Evolutionary conservation across 345 rosid species (phyloP).

Genomic region (Populus euphratica): DNA sequence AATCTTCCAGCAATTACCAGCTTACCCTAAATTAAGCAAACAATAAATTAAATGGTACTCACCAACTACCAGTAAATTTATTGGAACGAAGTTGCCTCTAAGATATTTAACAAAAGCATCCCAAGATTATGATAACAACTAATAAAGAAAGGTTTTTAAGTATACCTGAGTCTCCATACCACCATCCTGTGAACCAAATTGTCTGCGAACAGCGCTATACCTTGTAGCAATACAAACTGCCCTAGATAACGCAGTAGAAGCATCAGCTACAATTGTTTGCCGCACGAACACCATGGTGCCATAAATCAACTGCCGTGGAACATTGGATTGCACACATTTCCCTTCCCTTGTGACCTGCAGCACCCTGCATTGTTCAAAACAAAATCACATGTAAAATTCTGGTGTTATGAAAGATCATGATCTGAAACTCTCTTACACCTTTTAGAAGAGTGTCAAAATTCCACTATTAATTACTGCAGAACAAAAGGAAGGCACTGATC

Average conservation of each 20-base stretch:
- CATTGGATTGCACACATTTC: slow-evolving; percentile 66
- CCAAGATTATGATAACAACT: not conserved
- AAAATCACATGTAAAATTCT: not conserved
- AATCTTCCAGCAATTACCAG: not conserved
- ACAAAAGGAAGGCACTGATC: not conserved
- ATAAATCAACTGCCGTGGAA: slow-evolving; percentile 83
- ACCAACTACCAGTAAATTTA: not conserved
- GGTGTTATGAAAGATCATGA: not conserved
- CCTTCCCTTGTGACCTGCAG: slow-evolving; percentile 93
- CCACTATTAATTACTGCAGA: not conserved
- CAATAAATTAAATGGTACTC: not conserved
- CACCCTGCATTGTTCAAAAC: slow-evolving; percentile 51
- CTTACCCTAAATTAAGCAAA: not conserved
- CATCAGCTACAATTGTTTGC: slow-evolving; percentile 80
- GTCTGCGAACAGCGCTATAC: slow-evolving; percentile 93
- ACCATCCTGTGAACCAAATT: slow-evolving; percentile 74
- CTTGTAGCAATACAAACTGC: slow-evolving; percentile 98
- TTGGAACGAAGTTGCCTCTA: not conserved
- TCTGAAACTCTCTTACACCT: not conserved
- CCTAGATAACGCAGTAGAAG: slow-evolving; percentile 77
- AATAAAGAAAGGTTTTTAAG: not conserved
- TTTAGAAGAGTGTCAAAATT: too few relatives aligned
- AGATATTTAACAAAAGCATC: not conserved
- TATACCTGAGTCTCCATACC: slow-evolving; percentile 73
- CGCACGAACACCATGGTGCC: slow-evolving; percentile 96